Evolutionary conservation across 495 filamentous ascomycete genomes (phyloP).

Genomic region (Pyronema domesticum): DNA sequence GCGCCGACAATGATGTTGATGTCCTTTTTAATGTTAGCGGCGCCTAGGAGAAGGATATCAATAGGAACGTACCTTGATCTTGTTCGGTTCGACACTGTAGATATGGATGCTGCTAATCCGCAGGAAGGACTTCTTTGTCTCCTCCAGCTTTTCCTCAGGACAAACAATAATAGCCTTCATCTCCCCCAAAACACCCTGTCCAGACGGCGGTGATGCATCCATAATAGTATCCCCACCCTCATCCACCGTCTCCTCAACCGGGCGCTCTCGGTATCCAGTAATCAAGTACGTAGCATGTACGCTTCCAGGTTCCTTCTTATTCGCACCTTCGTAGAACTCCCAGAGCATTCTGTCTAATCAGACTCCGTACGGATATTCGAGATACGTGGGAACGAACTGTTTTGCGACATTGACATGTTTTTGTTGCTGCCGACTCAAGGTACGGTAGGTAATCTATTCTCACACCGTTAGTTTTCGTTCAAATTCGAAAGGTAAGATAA

Average conservation of each 20-base stretch:
- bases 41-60: not conserved
- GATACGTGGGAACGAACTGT: constrained; percentile 35
- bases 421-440: constrained; percentile 58
- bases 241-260: not conserved
- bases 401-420: constrained; percentile 72
- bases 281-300: constrained; percentile 82
- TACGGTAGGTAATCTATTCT: constrained; percentile 63
- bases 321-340: constrained; percentile 69
- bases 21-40: not conserved
- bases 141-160: constrained; percentile 64
- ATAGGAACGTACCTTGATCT: constrained; percentile 37
- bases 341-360: constrained; percentile 53
- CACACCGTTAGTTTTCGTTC: constrained; percentile 3
- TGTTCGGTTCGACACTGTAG: constrained; percentile 62
- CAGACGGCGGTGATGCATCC: constrained; percentile 45
- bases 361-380: not conserved
- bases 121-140: constrained; percentile 47
- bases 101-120: constrained; percentile 61
- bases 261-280: constrained; percentile 36
- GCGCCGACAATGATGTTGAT: not conserved
- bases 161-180: constrained; percentile 49
- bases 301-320: constrained; percentile 46
- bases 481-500: not conserved
- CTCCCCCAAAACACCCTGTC: constrained; percentile 24
- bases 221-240: constrained; percentile 55